phyloP scores from a whole-genome alignment of 805 yeast species.

The Clavispora asparagi region DNA sequence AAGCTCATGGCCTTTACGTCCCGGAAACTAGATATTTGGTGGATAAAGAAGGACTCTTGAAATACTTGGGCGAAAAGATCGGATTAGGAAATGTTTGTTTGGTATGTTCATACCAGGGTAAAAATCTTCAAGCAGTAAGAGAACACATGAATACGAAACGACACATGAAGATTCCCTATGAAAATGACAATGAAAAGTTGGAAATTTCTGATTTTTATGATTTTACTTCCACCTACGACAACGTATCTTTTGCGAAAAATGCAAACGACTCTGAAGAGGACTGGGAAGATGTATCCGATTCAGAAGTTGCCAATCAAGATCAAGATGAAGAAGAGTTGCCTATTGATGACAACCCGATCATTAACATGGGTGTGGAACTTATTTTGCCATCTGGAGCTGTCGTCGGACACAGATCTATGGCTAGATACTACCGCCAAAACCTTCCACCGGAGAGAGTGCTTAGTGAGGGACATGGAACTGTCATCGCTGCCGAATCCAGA shows the following conservation, averaged over 20 bases:
- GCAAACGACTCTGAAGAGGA: constrained; percentile 22
- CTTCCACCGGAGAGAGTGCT: constrained; percentile 39
- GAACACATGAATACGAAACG: constrained; percentile 83
- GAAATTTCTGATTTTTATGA: constrained; percentile 81
- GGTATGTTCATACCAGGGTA: constrained; percentile 81
- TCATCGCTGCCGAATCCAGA: constrained; percentile 47
- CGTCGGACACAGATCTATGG: constrained; percentile 39
- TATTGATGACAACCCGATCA: constrained; percentile 23
- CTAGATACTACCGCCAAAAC: constrained; percentile 40
- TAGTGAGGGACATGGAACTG: constrained; percentile 40
- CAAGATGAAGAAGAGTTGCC: constrained; percentile 25
- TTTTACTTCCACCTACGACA: constrained; percentile 59
- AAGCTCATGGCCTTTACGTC: constrained; percentile 75
- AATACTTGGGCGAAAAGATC: constrained; percentile 72
- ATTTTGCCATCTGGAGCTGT: constrained; percentile 39
- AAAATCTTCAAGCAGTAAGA: constrained; percentile 75
- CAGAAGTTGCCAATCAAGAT: constrained; percentile 15
- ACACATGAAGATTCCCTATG: constrained; percentile 88
- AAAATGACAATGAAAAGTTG: constrained; percentile 67
- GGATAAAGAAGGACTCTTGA: constrained; percentile 68
- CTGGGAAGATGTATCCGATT: constrained; percentile 39
- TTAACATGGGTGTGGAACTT: constrained; percentile 34
- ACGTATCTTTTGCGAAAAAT: constrained; percentile 6
- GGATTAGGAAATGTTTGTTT: constrained; percentile 82
- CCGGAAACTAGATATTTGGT: constrained; percentile 74